These are phyloP conservation scores for Testicularia cyperi DNA, from an alignment of 1,284 basidiomycete species.

Conservation along the genomic window DNA sequence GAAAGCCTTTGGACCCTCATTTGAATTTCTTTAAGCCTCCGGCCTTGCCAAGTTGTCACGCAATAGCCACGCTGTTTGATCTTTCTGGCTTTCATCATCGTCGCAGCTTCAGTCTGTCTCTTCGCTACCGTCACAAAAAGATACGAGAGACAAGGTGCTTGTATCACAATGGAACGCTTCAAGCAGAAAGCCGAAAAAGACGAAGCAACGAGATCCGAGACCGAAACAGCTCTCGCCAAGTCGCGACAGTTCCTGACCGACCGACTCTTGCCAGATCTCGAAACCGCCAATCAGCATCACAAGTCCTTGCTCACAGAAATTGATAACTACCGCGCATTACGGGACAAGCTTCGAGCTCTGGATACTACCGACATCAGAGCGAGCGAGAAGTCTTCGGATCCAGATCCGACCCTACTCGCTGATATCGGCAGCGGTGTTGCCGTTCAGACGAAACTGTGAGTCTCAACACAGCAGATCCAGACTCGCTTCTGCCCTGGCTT, in stretches of 20 bases:
- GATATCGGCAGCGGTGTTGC: slow-evolving; percentile 23
- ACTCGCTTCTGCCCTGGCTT: background rate
- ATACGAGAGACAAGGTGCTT: background rate
- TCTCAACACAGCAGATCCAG: too few relatives aligned
- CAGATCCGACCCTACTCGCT: slow-evolving; percentile 2
- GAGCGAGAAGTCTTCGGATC: too few relatives aligned
- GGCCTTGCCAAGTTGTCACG: too few relatives aligned
- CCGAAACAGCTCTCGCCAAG: slow-evolving; percentile 23
- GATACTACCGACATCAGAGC: slow-evolving; percentile 3
- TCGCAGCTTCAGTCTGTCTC: background rate
- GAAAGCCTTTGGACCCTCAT: too few relatives aligned
- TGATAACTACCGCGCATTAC: slow-evolving; percentile 25
- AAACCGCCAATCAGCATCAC: slow-evolving; percentile 22
- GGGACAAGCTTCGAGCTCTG: slow-evolving; percentile 15
- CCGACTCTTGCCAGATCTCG: slow-evolving; percentile 31
- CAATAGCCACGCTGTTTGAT: background rate
- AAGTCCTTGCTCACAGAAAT: slow-evolving; percentile 22
- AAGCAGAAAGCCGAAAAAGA: slow-evolving; percentile 17
- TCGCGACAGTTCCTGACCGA: slow-evolving; percentile 32
- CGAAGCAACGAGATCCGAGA: slow-evolving; percentile 29
- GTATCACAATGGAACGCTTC: slow-evolving; percentile 18
- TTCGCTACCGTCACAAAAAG: background rate
- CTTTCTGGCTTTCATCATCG: slow-evolving; percentile 2
- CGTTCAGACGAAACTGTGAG: slow-evolving; percentile 14
- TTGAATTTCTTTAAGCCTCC: too few relatives aligned